Evolutionary conservation across 1,284 basidiomycete species (phyloP).

Genomic region (Ganoderma meredithae): DNA sequence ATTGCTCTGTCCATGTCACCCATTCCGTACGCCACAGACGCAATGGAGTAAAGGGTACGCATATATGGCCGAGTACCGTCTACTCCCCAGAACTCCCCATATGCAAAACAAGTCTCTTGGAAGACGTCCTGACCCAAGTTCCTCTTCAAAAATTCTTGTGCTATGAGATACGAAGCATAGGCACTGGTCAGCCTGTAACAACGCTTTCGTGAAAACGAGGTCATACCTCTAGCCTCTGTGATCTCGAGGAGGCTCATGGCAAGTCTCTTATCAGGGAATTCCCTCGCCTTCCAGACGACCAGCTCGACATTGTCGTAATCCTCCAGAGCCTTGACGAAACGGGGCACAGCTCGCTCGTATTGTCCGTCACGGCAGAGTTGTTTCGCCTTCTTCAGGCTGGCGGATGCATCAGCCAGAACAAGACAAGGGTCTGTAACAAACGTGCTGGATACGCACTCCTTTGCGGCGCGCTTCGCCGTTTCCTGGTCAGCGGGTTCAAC

Average conservation of each 20-base stretch:
- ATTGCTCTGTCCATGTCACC: conserved; percentile 41
- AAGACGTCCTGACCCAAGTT: conserved; percentile 43
- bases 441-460: neutral
- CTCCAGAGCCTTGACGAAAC: conserved; percentile 31
- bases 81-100: conserved; percentile 46
- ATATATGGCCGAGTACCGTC: conserved; percentile 49
- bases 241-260: conserved; percentile 24
- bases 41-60: conserved; percentile 45
- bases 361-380: neutral
- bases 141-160: conserved; percentile 31
- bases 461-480: neutral
- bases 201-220: neutral
- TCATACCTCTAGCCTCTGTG: conserved; percentile 28
- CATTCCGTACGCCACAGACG: conserved; percentile 40
- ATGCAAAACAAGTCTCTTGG: conserved; percentile 40
- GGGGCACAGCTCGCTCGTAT: conserved; percentile 27
- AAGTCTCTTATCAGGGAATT: conserved; percentile 20
- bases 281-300: conserved; percentile 26
- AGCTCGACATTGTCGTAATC: conserved; percentile 34
- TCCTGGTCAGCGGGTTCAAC: neutral
- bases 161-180: neutral
- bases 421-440: neutral
- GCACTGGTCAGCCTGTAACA: neutral
- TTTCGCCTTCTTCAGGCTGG: neutral
- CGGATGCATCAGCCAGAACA: neutral